A percentile compares a stretch with the other conserved stretches of the same genome.
phyloP scores from a whole-genome alignment of 148 eudicot genomes.

The Chenopodium formosanum region DNA sequence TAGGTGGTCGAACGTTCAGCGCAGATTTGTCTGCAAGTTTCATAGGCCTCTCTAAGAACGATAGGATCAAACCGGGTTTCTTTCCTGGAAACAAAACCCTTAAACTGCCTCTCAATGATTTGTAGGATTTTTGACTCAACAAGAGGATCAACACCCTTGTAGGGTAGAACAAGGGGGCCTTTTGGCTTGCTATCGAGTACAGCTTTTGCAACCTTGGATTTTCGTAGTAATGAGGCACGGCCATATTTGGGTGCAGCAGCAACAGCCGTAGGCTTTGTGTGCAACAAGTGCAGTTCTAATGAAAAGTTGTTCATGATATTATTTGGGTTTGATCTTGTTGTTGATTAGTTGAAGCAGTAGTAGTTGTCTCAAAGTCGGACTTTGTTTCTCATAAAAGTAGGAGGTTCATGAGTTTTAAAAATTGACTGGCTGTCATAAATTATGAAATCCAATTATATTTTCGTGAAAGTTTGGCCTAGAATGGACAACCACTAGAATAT shows the following conservation, averaged over 20 bases:
- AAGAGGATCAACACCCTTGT: neutral
- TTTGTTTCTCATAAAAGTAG: too few relatives aligned
- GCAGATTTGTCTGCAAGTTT: slow-evolving; percentile 40
- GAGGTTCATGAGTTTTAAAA: too few relatives aligned
- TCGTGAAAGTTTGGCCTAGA: neutral
- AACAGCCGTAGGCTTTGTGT: neutral
- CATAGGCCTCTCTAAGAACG: slow-evolving; percentile 45
- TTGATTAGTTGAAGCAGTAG: neutral
- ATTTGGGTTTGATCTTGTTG: neutral
- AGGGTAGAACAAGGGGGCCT: neutral
- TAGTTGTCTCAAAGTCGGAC: too few relatives aligned
- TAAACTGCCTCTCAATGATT: slow-evolving; percentile 39
- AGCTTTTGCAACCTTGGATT: neutral
- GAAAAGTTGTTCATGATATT: neutral
- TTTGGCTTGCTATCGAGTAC: neutral
- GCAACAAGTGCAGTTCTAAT: neutral
- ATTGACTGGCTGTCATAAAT: too few relatives aligned
- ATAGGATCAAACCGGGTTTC: slow-evolving; percentile 28
- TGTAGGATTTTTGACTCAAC: slow-evolving; percentile 25
- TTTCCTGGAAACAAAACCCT: neutral
- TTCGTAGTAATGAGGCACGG: neutral
- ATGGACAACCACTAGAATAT: neutral
- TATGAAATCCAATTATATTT: too few relatives aligned
- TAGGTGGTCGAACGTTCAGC: slow-evolving; percentile 49
- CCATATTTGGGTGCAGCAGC: neutral